Percentiles rank a stretch among this genome's conserved stretches.
phyloP scores from a whole-genome alignment of 2,329 filamentous ascomycete genomes.

The Coniochaeta sp. region DNA sequence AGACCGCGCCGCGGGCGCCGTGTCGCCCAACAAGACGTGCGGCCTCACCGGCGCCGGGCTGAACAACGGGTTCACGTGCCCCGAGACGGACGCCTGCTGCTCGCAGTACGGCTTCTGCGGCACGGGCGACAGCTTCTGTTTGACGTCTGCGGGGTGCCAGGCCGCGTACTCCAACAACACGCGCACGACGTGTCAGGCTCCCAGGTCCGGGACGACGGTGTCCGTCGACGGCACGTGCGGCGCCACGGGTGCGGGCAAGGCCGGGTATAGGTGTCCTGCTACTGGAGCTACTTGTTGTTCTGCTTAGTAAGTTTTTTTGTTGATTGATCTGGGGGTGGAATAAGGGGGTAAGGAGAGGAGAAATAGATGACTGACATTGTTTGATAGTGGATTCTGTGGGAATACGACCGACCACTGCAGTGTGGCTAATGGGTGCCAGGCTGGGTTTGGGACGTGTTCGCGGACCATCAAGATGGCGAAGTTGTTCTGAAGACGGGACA shows the following conservation, averaged over 20 bases:
- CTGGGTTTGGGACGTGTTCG: constrained; percentile 19
- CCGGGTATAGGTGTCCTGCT: constrained; percentile 20
- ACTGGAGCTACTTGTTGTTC: constrained; percentile 19
- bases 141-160: constrained; percentile 22
- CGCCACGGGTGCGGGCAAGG: constrained; percentile 16
- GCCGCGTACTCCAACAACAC: constrained; percentile 20
- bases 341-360: neutral
- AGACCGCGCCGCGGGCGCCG: constrained; percentile 14
- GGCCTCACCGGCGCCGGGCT: constrained; percentile 15
- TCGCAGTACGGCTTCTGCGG: constrained; percentile 23
- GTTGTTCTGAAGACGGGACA: neutral
- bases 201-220: constrained; percentile 18
- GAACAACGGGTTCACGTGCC: constrained; percentile 22
- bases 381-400: constrained; percentile 23
- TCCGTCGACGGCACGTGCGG: constrained; percentile 25
- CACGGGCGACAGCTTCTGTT: constrained; percentile 18
- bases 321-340: no score
- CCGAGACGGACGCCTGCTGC: constrained; percentile 19
- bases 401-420: constrained; percentile 20
- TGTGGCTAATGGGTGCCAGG: constrained; percentile 19
- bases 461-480: neutral
- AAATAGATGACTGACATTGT: constrained; percentile 3
- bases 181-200: constrained; percentile 17
- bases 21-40: constrained; percentile 23
- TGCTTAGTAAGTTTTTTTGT: constrained; percentile 19